Base-by-base conservation (phyloP, 192 early-diverging fungal genomes). In the Coemansia sp. region DNA sequence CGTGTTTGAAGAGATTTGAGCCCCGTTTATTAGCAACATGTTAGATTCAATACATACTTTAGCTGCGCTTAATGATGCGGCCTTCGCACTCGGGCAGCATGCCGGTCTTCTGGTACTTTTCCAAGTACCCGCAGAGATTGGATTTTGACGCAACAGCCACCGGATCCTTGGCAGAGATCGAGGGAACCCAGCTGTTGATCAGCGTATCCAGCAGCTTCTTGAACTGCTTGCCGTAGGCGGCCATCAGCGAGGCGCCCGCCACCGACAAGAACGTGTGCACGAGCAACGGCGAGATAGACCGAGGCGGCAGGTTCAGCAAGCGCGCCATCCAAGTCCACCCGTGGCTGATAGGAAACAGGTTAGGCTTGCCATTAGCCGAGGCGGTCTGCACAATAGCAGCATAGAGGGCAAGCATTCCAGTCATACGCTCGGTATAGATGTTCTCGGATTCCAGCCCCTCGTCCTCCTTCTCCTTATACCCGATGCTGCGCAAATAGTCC, bases 81-180 rank as follows among this genome's bases (percentile, higher is more conserved):
- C 87, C 90, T 31, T 79, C 82, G n/a, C 87, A 93, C 56, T 94
- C 93, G 31, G 86, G 86, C 55, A 91, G 92, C 56, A 89, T 92
- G 82, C 83, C 95, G 38, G 66, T 81, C 26, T 85, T 91, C 51
- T 88, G 89, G 40, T 57, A 83, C 14, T 79, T 81, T 8, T 96
- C 95, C 78, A 96, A 90, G 71, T 86, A 91, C 21, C 85, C 87
- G 66, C 74, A 90, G 21, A 88, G 85, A 46, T 76, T 87, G 7
- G 86, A 90, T 31, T 84, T 96, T 9, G 73, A 71, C 13, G 83
- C 86, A 13, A 86, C 90, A 6, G 77, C 74, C 14, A 78, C 73
- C 35, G 89, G 88, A 53, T 83, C 94, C 56, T 74, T 77, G n/a
- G 90, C 91, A 66, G 83, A 87, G 61, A 77, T 94, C 33, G 86